A percentile compares a stretch with the other conserved stretches of the same genome.
These are phyloP conservation scores for Eucalyptus cloeziana DNA, from an alignment of 345 rosid species.

Conservation along the genomic window DNA sequence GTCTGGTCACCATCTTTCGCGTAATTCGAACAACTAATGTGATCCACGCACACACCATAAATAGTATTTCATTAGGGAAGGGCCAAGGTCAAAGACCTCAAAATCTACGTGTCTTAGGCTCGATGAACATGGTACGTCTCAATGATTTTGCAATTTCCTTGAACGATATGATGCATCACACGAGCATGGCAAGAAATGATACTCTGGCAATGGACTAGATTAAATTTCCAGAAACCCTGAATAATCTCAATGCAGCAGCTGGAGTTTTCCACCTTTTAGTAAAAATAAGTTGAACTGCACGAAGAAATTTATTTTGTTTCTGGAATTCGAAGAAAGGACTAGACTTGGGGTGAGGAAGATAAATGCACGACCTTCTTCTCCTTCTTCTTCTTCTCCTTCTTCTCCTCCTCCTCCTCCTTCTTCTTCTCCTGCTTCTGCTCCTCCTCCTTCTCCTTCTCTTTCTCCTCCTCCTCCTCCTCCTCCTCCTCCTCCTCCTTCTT, in stretches of 20 bases:
- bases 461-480: too few species aligned
- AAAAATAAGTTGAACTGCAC: not conserved
- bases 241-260: not conserved
- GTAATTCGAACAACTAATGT: not conserved
- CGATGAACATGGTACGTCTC: not conserved
- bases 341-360: constrained; percentile 29
- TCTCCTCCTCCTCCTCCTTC: too few species aligned
- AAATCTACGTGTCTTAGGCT: not conserved
- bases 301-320: not conserved
- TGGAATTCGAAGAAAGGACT: not conserved
- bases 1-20: not conserved
- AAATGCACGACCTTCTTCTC: constrained; percentile 60
- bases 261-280: not conserved
- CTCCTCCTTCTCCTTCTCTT: too few species aligned
- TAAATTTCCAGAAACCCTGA: not conserved
- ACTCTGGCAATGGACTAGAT: not conserved
- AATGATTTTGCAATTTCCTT: not conserved
- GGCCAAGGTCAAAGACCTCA: not conserved
- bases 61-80: not conserved
- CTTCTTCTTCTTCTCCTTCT: too few species aligned
- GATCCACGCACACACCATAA: not conserved
- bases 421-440: too few species aligned
- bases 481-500: too few species aligned
- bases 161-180: not conserved
- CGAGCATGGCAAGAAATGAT: not conserved